Evolutionary conservation across 2,329 filamentous ascomycete species (phyloP).

Genomic region (Alternaria postmessia): DNA sequence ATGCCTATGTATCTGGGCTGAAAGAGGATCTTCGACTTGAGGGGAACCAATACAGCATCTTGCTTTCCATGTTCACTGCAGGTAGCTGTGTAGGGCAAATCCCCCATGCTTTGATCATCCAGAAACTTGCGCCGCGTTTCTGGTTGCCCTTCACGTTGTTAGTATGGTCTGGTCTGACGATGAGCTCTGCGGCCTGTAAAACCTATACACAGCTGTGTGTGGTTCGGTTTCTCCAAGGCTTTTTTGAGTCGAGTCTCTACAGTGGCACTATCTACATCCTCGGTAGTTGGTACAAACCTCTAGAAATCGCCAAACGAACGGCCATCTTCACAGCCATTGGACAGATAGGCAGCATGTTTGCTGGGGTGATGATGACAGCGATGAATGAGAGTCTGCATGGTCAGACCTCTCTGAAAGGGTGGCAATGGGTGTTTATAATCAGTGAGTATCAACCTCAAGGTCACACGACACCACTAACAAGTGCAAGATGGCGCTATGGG

Average conservation of each 20-base stretch:
- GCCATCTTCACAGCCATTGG: slow-evolving; percentile 43
- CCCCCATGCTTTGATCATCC: slow-evolving; percentile 40
- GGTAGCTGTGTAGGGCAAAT: slow-evolving; percentile 42
- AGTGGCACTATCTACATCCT: slow-evolving; percentile 43
- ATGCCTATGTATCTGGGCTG: slow-evolving; percentile 42
- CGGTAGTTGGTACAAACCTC: slow-evolving; percentile 39
- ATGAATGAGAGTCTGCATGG: slow-evolving; percentile 38
- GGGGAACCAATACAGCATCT: slow-evolving; percentile 42
- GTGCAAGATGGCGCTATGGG: slow-evolving; percentile 39
- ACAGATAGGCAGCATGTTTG: slow-evolving; percentile 44
- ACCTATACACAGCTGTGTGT: slow-evolving; percentile 39
- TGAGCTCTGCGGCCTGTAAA: slow-evolving; percentile 38
- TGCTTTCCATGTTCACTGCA: slow-evolving; percentile 40
- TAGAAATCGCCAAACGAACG: slow-evolving; percentile 41
- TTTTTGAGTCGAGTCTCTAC: slow-evolving; percentile 41
- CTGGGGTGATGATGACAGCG: slow-evolving; percentile 45
- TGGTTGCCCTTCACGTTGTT: slow-evolving; percentile 42
- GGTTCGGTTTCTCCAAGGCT: slow-evolving; percentile 37
- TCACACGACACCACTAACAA: slow-evolving; percentile 5
- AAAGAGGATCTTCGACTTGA: slow-evolving; percentile 34
- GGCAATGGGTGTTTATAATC: slow-evolving; percentile 44
- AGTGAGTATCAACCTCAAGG: slow-evolving; percentile 15
- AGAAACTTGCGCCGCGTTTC: slow-evolving; percentile 37
- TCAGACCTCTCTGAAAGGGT: slow-evolving; percentile 31
- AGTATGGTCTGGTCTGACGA: slow-evolving; percentile 41